Evolutionary conservation across 1,284 basidiomycete species (phyloP).

Genomic region (Irpex lacteus): DNA sequence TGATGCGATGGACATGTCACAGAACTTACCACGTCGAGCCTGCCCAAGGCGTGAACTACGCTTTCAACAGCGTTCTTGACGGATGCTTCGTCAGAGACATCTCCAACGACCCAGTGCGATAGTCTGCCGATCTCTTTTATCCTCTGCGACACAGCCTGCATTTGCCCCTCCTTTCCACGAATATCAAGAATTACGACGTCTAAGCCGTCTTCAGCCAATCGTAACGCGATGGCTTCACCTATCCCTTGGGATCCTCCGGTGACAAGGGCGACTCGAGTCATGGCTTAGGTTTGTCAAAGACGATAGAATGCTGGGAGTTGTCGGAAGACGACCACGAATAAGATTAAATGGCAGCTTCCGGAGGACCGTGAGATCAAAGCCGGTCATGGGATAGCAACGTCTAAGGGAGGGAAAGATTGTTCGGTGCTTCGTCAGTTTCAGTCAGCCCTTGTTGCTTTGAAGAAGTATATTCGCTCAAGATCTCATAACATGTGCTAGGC

Average conservation of each 20-base stretch:
- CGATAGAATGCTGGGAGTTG: too few species aligned
- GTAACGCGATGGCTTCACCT: conserved; percentile 21
- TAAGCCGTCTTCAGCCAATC: conserved; percentile 22
- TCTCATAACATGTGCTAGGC: too few species aligned
- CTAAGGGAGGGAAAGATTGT: too few species aligned
- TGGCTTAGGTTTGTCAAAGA: too few species aligned
- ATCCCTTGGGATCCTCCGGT: conserved; percentile 25
- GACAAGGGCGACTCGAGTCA: conserved; percentile 18
- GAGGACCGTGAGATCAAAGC: too few species aligned
- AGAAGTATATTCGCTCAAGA: too few species aligned
- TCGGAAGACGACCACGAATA: too few species aligned
- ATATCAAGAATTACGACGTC: conserved; percentile 23
- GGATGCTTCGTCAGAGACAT: conserved; percentile 19
- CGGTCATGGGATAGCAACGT: too few species aligned
- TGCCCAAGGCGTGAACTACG: conserved; percentile 19
- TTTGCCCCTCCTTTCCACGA: conserved; percentile 9
- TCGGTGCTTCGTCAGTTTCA: too few species aligned
- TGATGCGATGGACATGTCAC: not conserved
- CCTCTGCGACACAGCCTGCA: conserved; percentile 15
- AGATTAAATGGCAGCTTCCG: too few species aligned
- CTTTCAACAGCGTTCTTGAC: conserved; percentile 20
- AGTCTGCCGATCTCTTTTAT: conserved; percentile 15
- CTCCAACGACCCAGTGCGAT: conserved; percentile 14
- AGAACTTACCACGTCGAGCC: conserved; percentile 18
- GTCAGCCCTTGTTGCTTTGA: too few species aligned